Percentiles rank a stretch among this genome's conserved stretches.
Evolutionary conservation across 2,329 filamentous ascomycete genomes (phyloP).

Genomic region (Aspergillus arachidicola): DNA sequence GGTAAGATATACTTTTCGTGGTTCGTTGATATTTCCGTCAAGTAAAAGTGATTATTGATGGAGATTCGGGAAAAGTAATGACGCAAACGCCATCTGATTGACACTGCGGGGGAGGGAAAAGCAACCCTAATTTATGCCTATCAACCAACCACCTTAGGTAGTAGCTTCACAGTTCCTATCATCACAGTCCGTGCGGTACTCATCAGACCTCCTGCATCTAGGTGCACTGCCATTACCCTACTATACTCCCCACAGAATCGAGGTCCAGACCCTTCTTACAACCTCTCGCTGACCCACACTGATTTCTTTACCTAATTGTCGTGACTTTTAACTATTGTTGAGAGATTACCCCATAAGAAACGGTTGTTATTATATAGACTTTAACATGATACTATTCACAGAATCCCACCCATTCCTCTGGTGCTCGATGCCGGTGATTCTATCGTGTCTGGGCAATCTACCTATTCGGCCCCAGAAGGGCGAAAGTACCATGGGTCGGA

Average conservation of each 20-base stretch:
- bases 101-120: background rate
- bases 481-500: background rate
- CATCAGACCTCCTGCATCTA: background rate
- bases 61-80: background rate
- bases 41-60: background rate
- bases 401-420: background rate
- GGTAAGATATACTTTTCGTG: background rate
- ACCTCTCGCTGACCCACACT: background rate
- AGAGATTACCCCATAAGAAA: background rate
- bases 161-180: background rate
- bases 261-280: background rate
- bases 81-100: background rate
- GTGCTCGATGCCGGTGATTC: background rate
- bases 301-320: background rate
- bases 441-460: background rate
- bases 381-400: background rate
- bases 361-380: background rate
- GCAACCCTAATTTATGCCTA: background rate
- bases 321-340: too few relatives aligned
- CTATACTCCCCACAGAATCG: background rate
- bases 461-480: background rate
- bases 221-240: background rate
- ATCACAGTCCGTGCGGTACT: background rate
- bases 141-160: background rate
- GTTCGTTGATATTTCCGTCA: too few relatives aligned